Conservation (phyloP, 345 rosid species). For the Ceriops zippeliana region DNA sequence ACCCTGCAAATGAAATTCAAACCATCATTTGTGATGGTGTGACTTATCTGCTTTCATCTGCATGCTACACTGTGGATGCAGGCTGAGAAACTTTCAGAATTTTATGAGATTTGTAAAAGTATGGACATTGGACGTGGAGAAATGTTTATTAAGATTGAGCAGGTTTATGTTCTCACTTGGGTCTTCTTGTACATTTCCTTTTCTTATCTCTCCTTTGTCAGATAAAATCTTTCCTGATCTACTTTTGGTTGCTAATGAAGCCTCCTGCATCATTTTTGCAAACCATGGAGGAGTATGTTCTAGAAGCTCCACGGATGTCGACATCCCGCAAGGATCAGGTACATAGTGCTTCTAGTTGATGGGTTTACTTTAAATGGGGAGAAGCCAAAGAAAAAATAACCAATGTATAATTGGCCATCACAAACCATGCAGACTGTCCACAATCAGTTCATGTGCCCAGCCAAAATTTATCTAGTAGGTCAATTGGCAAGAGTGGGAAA, state of each 20-base stretch:
- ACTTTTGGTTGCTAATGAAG: conserved; percentile 34
- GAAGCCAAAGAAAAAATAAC: background rate
- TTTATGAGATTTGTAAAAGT: conserved; percentile 87
- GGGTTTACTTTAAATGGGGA: conserved; percentile 7
- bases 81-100: conserved; percentile 94
- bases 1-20: conserved; percentile 7
- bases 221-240: background rate
- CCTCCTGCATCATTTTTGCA: conserved; percentile 90
- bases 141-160: conserved; percentile 79
- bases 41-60: background rate
- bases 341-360: conserved; percentile 2
- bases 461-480: background rate
- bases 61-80: conserved; percentile 25
- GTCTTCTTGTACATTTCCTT: conserved; percentile 6
- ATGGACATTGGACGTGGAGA: conserved; percentile 82
- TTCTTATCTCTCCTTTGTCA: conserved; percentile 2
- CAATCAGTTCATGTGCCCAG: background rate
- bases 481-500: background rate
- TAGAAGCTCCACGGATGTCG: conserved; percentile 69
- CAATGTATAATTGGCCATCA: background rate
- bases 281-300: conserved; percentile 98
- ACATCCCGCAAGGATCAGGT: conserved; percentile 76
- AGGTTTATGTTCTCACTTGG: conserved; percentile 47
- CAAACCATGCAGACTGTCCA: background rate
- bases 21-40: conserved; percentile 5